A percentile compares a stretch with the other conserved stretches of the same genome.
Evolutionary conservation across 345 rosid species (phyloP).

Genomic region (Raphanus sativus): DNA sequence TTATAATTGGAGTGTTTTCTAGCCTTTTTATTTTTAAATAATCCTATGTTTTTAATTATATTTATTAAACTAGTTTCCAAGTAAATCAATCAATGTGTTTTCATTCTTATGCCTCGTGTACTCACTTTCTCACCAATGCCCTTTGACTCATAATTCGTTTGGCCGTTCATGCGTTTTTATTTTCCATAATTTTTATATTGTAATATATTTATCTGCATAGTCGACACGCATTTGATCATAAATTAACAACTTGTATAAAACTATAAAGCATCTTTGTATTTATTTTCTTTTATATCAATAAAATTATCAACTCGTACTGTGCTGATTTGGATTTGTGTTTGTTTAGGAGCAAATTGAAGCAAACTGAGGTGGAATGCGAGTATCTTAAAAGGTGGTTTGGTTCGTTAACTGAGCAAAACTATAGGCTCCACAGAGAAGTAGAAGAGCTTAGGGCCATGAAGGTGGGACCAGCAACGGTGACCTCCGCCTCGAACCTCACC

Average conservation of each 20-base stretch:
- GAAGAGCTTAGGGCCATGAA: slow-evolving; percentile 90
- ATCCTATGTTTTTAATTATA: background rate
- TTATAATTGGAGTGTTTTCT: background rate
- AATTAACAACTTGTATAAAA: background rate
- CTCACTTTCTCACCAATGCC: slow-evolving; percentile 36
- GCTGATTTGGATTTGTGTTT: background rate
- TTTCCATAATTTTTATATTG: background rate
- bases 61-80: background rate
- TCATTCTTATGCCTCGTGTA: slow-evolving; percentile 33
- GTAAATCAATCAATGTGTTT: slow-evolving; percentile 28
- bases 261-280: background rate
- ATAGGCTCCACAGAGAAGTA: slow-evolving; percentile 83
- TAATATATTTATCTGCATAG: background rate
- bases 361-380: slow-evolving; percentile 95
- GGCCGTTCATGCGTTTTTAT: slow-evolving; percentile 33
- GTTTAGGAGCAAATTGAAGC: slow-evolving; percentile 92
- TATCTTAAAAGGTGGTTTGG: slow-evolving; percentile 92
- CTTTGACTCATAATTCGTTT: slow-evolving; percentile 38
- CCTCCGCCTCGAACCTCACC: slow-evolving; percentile 66
- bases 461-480: slow-evolving; percentile 62
- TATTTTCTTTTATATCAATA: background rate
- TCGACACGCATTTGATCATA: slow-evolving; percentile 17
- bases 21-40: background rate
- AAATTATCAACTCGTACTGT: background rate
- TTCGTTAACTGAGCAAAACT: slow-evolving; percentile 86